A percentile compares a stretch with the other conserved stretches of the same genome.
These are phyloP conservation scores for Taxawa tesnikishii DNA, from an alignment of 2,329 filamentous ascomycete species.

Conservation along the genomic window DNA sequence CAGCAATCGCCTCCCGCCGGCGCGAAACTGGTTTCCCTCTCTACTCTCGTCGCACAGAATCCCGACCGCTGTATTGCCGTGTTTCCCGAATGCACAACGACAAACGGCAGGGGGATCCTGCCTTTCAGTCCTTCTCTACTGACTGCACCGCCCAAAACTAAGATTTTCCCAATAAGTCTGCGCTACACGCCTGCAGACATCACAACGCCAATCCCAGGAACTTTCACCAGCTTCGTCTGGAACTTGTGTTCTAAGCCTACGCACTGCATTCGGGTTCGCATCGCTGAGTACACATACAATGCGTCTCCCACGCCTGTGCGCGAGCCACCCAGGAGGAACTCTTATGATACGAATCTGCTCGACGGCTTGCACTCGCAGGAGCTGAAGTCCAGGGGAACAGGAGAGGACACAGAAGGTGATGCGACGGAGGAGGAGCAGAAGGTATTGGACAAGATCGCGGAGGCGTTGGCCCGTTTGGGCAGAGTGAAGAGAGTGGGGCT, in stretches of 20 bases:
- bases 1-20: constrained; percentile 16
- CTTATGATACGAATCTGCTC: constrained; percentile 33
- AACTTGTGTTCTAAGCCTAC: constrained; percentile 71
- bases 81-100: constrained; percentile 90
- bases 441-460: constrained; percentile 66
- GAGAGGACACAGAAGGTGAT: constrained; percentile 12
- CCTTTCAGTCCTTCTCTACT: constrained; percentile 70
- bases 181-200: constrained; percentile 82
- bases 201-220: constrained; percentile 74
- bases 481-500: constrained; percentile 81
- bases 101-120: constrained; percentile 82
- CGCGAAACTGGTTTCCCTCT: constrained; percentile 22
- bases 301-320: constrained; percentile 14
- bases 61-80: constrained; percentile 69
- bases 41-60: constrained; percentile 48
- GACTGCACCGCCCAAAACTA: constrained; percentile 50
- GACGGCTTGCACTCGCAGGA: constrained; percentile 27
- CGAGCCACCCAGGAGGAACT: constrained; percentile 12
- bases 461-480: constrained; percentile 75
- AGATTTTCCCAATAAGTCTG: constrained; percentile 82
- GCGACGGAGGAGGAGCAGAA: constrained; percentile 48
- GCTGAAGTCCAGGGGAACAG: constrained; percentile 14
- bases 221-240: constrained; percentile 68
- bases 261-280: constrained; percentile 80
- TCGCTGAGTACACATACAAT: constrained; percentile 59